Evolutionary conservation across 345 rosid species (phyloP).

Genomic region (Corchorus olitorius): DNA sequence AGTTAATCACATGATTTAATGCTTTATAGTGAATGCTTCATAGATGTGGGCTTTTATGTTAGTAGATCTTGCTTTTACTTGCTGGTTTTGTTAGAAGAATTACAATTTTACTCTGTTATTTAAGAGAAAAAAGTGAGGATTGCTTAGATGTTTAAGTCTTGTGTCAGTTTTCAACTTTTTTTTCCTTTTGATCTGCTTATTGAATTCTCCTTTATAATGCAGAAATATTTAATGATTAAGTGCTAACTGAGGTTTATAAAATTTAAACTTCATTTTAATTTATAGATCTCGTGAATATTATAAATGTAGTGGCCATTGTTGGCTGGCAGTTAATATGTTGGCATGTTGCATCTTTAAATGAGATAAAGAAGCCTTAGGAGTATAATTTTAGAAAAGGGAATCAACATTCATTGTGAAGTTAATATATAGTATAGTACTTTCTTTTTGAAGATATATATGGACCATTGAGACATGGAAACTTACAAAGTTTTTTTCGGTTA

Average conservation of each 20-base stretch:
- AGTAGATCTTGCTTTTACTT: background rate
- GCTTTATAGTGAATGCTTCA: background rate
- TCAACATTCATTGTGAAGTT: background rate
- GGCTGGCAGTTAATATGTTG: background rate
- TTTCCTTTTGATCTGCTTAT: background rate
- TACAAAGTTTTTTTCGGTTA: background rate
- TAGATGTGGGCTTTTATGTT: background rate
- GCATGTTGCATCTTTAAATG: background rate
- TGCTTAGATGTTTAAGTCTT: conserved; percentile 2
- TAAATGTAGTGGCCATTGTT: background rate
- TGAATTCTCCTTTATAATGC: background rate
- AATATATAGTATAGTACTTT: background rate
- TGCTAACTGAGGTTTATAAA: conserved; percentile 5
- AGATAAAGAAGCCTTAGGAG: background rate
- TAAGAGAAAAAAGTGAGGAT: background rate
- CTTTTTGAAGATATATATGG: background rate
- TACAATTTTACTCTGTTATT: too few relatives aligned
- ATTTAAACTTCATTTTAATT: background rate
- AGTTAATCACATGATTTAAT: background rate
- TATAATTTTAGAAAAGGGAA: background rate
- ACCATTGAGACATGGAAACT: background rate
- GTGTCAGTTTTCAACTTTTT: background rate
- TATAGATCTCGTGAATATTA: background rate
- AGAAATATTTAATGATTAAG: background rate
- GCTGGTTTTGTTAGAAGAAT: background rate